phyloP scores from a whole-genome alignment of 768 basidiomycete genomes.

The Pleurotus platypus region DNA sequence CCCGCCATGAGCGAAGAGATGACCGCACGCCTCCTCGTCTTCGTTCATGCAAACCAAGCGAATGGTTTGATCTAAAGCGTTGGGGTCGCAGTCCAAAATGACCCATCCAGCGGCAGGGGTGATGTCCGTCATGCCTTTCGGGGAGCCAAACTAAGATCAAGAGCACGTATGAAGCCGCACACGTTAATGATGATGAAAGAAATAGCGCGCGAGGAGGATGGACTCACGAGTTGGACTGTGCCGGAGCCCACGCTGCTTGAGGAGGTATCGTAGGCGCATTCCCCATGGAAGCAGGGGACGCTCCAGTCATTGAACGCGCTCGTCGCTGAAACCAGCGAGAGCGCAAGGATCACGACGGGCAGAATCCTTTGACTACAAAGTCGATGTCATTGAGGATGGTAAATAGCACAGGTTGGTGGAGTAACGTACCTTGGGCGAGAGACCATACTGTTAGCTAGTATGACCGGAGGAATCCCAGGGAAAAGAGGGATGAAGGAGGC shows the following conservation, averaged over 20 bases:
- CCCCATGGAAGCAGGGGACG: not conserved
- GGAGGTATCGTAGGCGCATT: not conserved
- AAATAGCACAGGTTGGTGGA: not conserved
- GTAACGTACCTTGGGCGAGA: not conserved
- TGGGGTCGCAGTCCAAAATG: not conserved
- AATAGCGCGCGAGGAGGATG: too few relatives aligned
- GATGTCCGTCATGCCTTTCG: not conserved
- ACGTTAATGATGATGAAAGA: too few relatives aligned
- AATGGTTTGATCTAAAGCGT: not conserved
- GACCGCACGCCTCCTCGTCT: not conserved
- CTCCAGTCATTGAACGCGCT: not conserved
- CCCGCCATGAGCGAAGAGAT: not conserved
- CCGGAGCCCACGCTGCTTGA: not conserved
- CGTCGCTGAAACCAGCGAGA: too few relatives aligned
- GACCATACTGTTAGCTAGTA: not conserved
- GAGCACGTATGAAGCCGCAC: not conserved
- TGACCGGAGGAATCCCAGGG: too few relatives aligned
- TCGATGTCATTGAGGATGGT: too few relatives aligned
- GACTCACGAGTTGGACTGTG: not conserved
- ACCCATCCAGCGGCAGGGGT: slow-evolving; percentile 2
- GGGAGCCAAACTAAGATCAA: not conserved
- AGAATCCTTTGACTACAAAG: too few relatives aligned
- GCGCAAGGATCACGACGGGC: too few relatives aligned
- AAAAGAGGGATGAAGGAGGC: too few relatives aligned
- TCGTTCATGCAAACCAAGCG: not conserved